These are phyloP conservation scores for Cladorrhinum sp. DNA, from an alignment of 2,329 filamentous ascomycete genomes.

Conservation along the genomic window DNA sequence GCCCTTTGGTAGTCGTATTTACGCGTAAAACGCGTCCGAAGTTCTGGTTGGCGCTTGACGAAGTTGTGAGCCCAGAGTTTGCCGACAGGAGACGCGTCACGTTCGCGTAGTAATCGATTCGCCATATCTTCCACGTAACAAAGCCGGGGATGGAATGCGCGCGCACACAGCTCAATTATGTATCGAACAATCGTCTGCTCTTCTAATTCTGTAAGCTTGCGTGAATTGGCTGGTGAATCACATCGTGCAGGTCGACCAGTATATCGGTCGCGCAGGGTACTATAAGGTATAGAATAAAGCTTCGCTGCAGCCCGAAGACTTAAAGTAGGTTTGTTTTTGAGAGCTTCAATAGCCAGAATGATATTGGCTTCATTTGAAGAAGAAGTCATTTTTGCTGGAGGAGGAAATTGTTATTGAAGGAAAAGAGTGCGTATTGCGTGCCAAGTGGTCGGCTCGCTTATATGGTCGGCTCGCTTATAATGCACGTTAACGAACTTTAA, in stretches of 20 bases:
- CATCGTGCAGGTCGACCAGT: not conserved
- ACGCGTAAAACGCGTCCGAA: conserved; percentile 26
- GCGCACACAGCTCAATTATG: conserved; percentile 9
- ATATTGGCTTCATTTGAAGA: not conserved
- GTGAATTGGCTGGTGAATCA: conserved; percentile 4
- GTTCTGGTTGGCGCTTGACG: conserved; percentile 28
- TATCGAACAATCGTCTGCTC: conserved; percentile 12
- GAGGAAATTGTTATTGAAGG: not conserved
- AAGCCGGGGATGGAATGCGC: conserved; percentile 11
- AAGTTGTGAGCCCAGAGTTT: conserved; percentile 29
- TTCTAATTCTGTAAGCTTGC: conserved; percentile 12
- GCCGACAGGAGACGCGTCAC: not conserved
- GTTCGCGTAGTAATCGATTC: not conserved
- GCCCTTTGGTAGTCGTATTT: conserved; percentile 28
- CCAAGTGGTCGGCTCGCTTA: not conserved
- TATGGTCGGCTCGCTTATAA: conserved; percentile 2
- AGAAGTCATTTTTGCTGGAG: not conserved
- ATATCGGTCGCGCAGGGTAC: not conserved
- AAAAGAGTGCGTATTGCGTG: too few relatives aligned
- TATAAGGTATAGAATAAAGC: not conserved
- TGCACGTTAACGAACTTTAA: too few relatives aligned
- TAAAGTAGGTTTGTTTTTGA: not conserved
- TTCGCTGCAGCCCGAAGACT: not conserved
- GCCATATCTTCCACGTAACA: not conserved
- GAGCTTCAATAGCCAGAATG: not conserved